Evolutionary conservation across 148 eudicot species (phyloP), one percentile per base, ranked within the genome.

Genomic region (Diospyros lotus): DNA sequence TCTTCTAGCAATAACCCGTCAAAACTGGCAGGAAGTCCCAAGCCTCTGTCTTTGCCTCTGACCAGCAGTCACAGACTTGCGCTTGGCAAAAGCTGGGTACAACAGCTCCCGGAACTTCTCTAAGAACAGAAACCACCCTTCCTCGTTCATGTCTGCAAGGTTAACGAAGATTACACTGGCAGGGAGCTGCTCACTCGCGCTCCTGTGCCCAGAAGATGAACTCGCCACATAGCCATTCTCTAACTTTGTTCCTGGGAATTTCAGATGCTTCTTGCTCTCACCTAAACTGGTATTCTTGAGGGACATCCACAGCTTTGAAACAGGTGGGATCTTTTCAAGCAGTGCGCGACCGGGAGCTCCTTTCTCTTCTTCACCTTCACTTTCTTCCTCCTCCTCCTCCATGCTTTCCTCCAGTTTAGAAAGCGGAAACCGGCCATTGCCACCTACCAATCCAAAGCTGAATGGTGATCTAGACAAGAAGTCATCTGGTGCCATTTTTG

Each of bases 1-100:
- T 56, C 77, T 44, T 59, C 69, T 70, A 38, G 55, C 17, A 53
- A 18, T 52, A 52, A 69, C 67, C n/a, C 58, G 84, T 90, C 93
- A 95, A 95, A 95, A 95, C 93, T 89, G 90, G 94, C 99, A 95
- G 2, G 98, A 96, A 84, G 99, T 91, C 55, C 99, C 99, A 15
- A 96, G 91, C 89, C 98, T 91, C 88, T 84, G 98, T 66, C 91
- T 83, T 89, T 86, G 93, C 86, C 73, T 93, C 86, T 89, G 94
- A 38, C 97, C 94, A 45, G 80, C 74, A 9, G 88, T 87, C 40
- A 68, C 82, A 3, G 83, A 68, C 72, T 91, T 89, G 6, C 95
- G 81, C 83, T 84, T 75, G 67, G 76, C 86, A 72, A 96, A 96
- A 67, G 97, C 97, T 1, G 90, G 87, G 75, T 45, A 70, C 54